Evolutionary conservation across 257 asterid species (phyloP), one percentile per base, ranked within the genome.

Genomic region (Ballota nigra): DNA sequence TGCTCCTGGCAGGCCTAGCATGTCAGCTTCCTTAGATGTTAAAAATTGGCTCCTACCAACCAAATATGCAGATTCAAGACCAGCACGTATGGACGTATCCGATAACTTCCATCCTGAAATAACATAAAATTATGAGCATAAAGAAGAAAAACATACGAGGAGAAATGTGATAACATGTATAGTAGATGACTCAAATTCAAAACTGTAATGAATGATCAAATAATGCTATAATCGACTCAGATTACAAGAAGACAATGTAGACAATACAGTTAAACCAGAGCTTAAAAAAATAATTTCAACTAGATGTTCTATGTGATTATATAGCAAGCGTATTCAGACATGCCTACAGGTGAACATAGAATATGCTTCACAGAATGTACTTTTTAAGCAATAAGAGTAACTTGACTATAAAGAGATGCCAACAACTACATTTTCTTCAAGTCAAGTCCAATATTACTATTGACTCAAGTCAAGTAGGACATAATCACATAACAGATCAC

Each of bases 31-130:
- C 72, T 84, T 76, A 23, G 76, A 77, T 66, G 92, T 83, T 76
- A 94, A 80, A 78, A 94, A 64, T 72, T 94, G 99, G 78, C 80
- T 86, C 85, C 99, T 85, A 16, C 99, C 98, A 63, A 75, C 87
- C 86, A 94, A 75, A 86, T 69, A 69, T 24, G 95, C 86, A 64
- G 77, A 19, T 81, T 94, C 90, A 56, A 94, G 79, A 81, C 99
- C 99, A 76, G 89, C 79, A 61, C 86, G 93, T 63, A 94, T 81
- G 67, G 97, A 86, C 57, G 74, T 68, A 70, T 83, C 81, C 8
- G 95, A 85, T 52, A 94, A 67, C 38, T 79, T 79, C 95, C 96
- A 94, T 24, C 98, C 98, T 92, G 85, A 58, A 68, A 81, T 49
- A 53, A 31, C 66, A 65, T 55, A 69, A 55, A 75, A 24, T 60